Evolutionary conservation across 164 flowering plant species (phyloP), one percentile per base, ranked within the genome.

Genomic region (Santalum album): DNA sequence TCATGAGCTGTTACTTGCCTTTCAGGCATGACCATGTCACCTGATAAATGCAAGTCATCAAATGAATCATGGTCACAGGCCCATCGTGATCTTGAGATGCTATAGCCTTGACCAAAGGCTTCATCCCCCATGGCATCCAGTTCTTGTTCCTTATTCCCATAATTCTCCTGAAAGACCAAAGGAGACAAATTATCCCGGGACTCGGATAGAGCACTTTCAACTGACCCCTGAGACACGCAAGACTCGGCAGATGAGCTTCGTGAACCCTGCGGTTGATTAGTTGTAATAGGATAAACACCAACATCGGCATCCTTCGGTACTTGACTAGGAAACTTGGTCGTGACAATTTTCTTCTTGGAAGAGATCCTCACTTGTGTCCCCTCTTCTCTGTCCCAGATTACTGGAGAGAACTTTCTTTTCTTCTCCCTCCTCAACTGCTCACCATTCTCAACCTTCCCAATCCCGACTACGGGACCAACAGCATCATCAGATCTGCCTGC

Each of bases 51-150:
- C 1, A n/a, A 12, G 25, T 53, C 61, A 24, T 23, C 35, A 2
- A 68, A 68, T 40, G 67, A 55, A 43, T 61, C 61, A 11, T 34
- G 40, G 49, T 65, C 83, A 47, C 67, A 65, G 12, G 82, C 87
- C 90, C 91, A 84, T n/a, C 87, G 55, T 22, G 91, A 84, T 34
- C 38, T 63, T 3, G 65, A 56, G 24, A 79, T 68, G 48, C 63
- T 69, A 11, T 71, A 59, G 22, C 63, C 52, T 9, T 58, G 66
- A 52, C 55, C 62, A 55, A 49, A 35, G 3, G 75, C 78, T 26
- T 68, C 79, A 17, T 70, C 74, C 22, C 52, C 70, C 56, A 66
- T 24, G 35, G 59, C 56, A 39, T 63, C 63, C 1, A 46, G 54
- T 24, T 67, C 69, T 46, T 25, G 25, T 39, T 63, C 71, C 57